Evolutionary conservation across 331 rosid genomes (phyloP), one percentile per base, ranked within the genome.

Genomic region (Malus hybrid): DNA sequence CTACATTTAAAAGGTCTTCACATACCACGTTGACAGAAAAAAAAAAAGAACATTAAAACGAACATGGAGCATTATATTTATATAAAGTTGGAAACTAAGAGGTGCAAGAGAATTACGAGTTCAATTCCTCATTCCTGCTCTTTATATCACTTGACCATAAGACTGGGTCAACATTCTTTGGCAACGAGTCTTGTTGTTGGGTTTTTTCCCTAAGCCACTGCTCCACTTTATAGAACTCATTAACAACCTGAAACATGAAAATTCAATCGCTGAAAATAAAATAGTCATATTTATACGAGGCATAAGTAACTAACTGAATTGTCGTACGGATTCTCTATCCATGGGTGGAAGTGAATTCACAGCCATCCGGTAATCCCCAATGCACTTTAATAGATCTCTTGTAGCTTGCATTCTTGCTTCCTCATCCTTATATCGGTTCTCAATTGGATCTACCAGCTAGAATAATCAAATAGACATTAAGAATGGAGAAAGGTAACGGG

Each of bases 371-470:
- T 76, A 85, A 55, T 83, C 89, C 18, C 29, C 81, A 73, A 85
- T 81, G 72, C 81, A 78, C 67, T 80, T 85, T 39, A 81, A 75
- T 48, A 87, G 81, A 79, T 80, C 89, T 4, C 65, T 67, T 34
- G 80, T 63, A 74, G 96, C 96, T 74, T 85, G 86, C n/a, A 44
- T 73, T 85, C 99, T 85, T 74, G 87, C 91, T 84, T 86, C 95
- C 63, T 86, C 97, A 61, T 94, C 99, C 79, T 82, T 87, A 78
- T 82, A 92, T 55, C 99, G 95, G 82, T 75, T 85, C 83, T 88
- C 94, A 80, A 90, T 78, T 76, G 96, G 98, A 80, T 80, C 89
- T 79, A 87, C 89, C 80, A 87, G 82, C 98, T 93, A 70, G 50
- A 76, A 56, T 56, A 71, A 82, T 36, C 55, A 70, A 42, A 78